phyloP scores from a whole-genome alignment of 305 asterid genomes.

The Lippia alba region DNA sequence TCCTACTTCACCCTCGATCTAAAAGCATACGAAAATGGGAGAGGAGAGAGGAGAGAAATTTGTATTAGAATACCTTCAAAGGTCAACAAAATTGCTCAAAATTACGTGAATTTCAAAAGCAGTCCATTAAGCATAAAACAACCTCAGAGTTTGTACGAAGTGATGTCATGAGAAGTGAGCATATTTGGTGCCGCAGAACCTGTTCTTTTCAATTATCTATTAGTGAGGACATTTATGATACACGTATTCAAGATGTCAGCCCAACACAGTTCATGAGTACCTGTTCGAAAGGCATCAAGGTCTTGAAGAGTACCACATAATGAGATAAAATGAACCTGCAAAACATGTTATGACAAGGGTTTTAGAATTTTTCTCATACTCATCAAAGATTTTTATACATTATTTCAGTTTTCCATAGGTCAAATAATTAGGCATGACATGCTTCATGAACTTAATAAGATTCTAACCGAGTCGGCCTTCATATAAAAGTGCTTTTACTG shows the following conservation, averaged over 20 bases:
- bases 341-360: constrained; percentile 33
- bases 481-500: background rate
- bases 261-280: constrained; percentile 45
- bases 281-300: constrained; percentile 91
- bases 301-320: constrained; percentile 89
- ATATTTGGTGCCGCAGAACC: constrained; percentile 87
- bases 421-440: constrained; percentile 4
- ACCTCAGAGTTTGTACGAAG: constrained; percentile 98
- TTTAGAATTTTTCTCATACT: constrained; percentile 23
- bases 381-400: constrained; percentile 22
- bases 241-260: constrained; percentile 35
- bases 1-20: constrained; percentile 95
- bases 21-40: constrained; percentile 34
- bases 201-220: constrained; percentile 50
- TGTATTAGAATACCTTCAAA: constrained; percentile 31
- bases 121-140: constrained; percentile 31
- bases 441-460: constrained; percentile 5
- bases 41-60: background rate
- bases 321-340: constrained; percentile 91
- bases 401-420: constrained; percentile 10
- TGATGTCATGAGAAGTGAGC: constrained; percentile 98
- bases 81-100: constrained; percentile 29
- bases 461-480: background rate
- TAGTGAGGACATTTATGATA: constrained; percentile 38
- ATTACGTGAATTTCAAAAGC: constrained; percentile 24